Evolutionary conservation across 352 stramenopile genomes (phyloP), one percentile per base, ranked within the genome.

Genomic region (Peronospora farinosa): DNA sequence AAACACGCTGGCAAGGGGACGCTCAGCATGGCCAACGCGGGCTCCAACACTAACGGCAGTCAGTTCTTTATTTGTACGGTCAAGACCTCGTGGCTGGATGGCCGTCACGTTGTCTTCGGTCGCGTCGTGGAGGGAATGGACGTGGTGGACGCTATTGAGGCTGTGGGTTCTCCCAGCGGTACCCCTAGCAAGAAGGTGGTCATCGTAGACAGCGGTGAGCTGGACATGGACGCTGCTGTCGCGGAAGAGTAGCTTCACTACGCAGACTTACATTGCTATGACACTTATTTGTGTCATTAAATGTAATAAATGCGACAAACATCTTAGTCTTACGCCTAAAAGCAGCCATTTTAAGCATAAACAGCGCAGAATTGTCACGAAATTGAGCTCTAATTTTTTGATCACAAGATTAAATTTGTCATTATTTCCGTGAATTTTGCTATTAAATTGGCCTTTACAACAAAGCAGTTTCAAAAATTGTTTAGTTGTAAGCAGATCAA

Each of bases 11-110:
- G 75, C 40, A 62, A 74, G 21, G 80, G 81, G 25, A 71, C 72
- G 35, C 60, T 94, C 39, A 89, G 74, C 63, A 94, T 94, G 83
- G 81, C 81, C 40, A 94, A 94, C 68, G 69, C 78, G 30, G 83
- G 83, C 15, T 61, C 70, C 33, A 91, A 92, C 69, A 91, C 86
- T 30, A 99, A 99, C 74, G 92, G 93, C 40, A 97, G 84, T 50
- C 94, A 98, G 75, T 99, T 99, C 66, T 98, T 98, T 72, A 97
- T 99, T 54, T 92, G 77, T 65, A 96, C 86, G 15, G 87, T 92
- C 55, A 89, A 95, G 72, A 96, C 86, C 5, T 85, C 82, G 62
- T 96, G 85, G 85, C 69, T 96, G 55, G 87, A 96, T 45, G 86
- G 78, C 15, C 74, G 72, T 38, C 81, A 92, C 63, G 81, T 92